Conservation (phyloP, 352 stramenopile species). For the Blastocystis sp. region DNA sequence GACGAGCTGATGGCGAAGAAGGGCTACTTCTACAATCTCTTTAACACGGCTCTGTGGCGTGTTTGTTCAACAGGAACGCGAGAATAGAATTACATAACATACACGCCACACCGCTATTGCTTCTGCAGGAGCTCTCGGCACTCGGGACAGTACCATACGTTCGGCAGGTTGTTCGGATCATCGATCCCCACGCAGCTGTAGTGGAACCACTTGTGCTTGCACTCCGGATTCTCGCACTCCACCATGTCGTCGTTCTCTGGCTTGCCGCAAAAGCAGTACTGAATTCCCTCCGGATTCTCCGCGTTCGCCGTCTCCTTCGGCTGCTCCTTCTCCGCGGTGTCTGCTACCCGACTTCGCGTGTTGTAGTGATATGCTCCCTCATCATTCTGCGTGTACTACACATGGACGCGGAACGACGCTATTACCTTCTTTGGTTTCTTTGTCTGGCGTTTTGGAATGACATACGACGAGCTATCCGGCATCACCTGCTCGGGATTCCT, state of each 20-base stretch:
- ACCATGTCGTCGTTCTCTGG: slow-evolving; percentile 89
- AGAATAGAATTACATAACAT: slow-evolving; percentile 9
- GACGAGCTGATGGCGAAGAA: slow-evolving; percentile 60
- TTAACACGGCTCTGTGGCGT: slow-evolving; percentile 43
- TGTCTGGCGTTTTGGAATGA: slow-evolving; percentile 52
- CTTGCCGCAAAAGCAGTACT: slow-evolving; percentile 76
- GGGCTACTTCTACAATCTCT: slow-evolving; percentile 72
- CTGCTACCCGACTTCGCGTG: slow-evolving; percentile 20
- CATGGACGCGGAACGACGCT: not conserved
- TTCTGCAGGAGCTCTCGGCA: slow-evolving; percentile 25
- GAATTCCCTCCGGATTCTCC: not conserved
- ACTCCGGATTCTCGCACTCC: slow-evolving; percentile 88
- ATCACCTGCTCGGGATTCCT: slow-evolving; percentile 24
- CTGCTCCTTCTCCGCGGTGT: slow-evolving; percentile 11
- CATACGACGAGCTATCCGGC: slow-evolving; percentile 9
- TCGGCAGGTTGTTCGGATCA: slow-evolving; percentile 33
- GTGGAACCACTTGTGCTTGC: slow-evolving; percentile 90
- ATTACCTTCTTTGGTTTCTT: slow-evolving; percentile 69
- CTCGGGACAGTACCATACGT: slow-evolving; percentile 58
- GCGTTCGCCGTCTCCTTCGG: not conserved
- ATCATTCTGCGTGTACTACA: slow-evolving; percentile 62
- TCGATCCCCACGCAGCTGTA: slow-evolving; percentile 86
- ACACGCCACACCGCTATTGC: not conserved
- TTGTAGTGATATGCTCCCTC: slow-evolving; percentile 60
- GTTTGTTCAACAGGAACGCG: not conserved